Evolutionary conservation across 2,329 filamentous ascomycete genomes (phyloP), one percentile per base, ranked within the genome.

Genomic region (Gaeumannomyces sp.): DNA sequence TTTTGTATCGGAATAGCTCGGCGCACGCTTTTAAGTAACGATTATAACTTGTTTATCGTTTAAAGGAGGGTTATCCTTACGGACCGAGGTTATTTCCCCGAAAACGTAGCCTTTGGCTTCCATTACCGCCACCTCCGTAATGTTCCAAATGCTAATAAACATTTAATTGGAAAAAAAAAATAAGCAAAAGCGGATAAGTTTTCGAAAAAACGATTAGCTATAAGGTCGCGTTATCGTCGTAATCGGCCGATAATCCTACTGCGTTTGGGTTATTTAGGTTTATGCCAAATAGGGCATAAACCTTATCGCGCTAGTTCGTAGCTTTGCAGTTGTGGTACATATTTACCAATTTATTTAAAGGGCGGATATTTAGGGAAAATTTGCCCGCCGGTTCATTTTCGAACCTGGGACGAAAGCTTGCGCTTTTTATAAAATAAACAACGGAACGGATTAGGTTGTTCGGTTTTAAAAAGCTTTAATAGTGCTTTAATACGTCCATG

Each of bases 201-300:
- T 50, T 5, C 38, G 38, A 50, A 50, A 50, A 11, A 50, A 16
- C 38, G 22, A n/a, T 16, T 50, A 16, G 16, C 38, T 16, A 50
- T 19, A 16, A 22, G 4, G 16, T 22, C 38, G 38, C 22, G 11
- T 50, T 22, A 16, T 50, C 38, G 16, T 16, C 16, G 7, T 33
- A 8, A 11, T 33, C n/a, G n/a, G n/a, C n/a, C n/a, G 13, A 50
- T 50, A 50, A 8, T 16, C 38, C 38, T 22, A 16, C 38, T 16
- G 38, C 4, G 6, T 22, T 50, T 3, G 38, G 38, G 38, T 50
- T 16, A 19, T 50, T n/a, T 10, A 35, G 35, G 8, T 22, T 28
- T 35, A 61, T 61, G 13, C 60, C 60, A n/a, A 61, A 35, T 14
- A 61, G 28, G 19, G 60, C 60, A 14, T 61, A 61, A 5, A 61